Conservation (phyloP, 768 basidiomycete species). For the Leccinum subtestaceum region DNA sequence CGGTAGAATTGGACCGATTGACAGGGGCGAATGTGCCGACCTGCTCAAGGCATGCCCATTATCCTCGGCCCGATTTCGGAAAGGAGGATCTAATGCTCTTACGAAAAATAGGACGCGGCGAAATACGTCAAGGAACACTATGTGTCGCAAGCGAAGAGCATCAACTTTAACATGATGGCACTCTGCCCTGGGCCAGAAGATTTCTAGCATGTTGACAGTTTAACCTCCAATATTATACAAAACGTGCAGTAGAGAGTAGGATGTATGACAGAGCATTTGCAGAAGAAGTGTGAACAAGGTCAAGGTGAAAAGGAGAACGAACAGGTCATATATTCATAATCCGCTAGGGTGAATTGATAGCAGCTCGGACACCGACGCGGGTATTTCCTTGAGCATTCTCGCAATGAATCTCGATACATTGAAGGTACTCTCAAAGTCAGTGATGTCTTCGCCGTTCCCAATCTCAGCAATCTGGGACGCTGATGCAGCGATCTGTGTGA, state of each 20-base stretch:
- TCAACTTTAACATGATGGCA: constrained; percentile 49
- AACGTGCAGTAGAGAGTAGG: constrained; percentile 1
- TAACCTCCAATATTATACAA: constrained; percentile 5
- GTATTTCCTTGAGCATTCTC: constrained; percentile 30
- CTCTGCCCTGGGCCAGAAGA: constrained; percentile 34
- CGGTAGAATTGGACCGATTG: constrained; percentile 70
- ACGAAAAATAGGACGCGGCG: constrained; percentile 41
- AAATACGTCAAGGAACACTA: constrained; percentile 44
- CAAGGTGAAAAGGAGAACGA: neutral
- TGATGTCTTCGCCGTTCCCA: constrained; percentile 34
- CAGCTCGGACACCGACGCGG: constrained; percentile 30
- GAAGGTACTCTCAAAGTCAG: constrained; percentile 30
- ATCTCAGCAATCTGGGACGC: constrained; percentile 33
- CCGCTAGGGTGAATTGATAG: constrained; percentile 16
- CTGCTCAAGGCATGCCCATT: constrained; percentile 48
- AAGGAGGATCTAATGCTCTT: neutral
- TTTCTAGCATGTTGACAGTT: constrained; percentile 10
- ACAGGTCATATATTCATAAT: neutral
- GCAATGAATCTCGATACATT: constrained; percentile 33
- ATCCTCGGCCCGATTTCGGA: neutral
- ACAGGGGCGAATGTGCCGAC: constrained; percentile 63
- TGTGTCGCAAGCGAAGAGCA: constrained; percentile 37
- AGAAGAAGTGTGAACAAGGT: neutral
- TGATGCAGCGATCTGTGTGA: constrained; percentile 29
- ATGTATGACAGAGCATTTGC: neutral